A percentile compares a stretch with the other conserved stretches of the same genome.
phyloP scores from a whole-genome alignment of 2,329 filamentous ascomycete species.

The Periconia macrospinosa region DNA sequence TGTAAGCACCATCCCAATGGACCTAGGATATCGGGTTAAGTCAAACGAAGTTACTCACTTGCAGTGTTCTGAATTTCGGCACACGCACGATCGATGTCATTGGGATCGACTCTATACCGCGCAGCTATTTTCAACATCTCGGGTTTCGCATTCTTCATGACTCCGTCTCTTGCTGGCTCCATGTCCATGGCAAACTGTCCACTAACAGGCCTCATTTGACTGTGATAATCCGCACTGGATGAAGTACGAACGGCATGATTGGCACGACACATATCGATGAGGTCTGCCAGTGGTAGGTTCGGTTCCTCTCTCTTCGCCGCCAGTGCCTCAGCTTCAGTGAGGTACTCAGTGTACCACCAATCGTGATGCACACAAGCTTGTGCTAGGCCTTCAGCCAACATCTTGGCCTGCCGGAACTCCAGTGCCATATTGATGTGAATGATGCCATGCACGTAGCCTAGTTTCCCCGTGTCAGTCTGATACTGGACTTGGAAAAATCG shows the following conservation, averaged over 20 bases:
- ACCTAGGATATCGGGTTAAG: not conserved
- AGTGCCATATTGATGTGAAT: not conserved
- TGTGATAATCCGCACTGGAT: not conserved
- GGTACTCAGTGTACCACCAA: not conserved
- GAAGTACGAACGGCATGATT: not conserved
- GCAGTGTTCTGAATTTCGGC: too few species aligned
- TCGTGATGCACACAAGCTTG: not conserved
- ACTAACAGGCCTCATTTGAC: not conserved
- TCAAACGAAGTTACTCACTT: too few species aligned
- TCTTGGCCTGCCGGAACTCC: not conserved
- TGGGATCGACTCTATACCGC: constrained; percentile 1
- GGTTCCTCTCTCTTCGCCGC: not conserved
- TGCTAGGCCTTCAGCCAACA: not conserved
- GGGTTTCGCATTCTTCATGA: not conserved
- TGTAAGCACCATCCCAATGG: too few species aligned
- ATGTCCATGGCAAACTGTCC: not conserved
- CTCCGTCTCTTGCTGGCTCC: not conserved
- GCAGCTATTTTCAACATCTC: constrained; percentile 1
- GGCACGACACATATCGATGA: not conserved
- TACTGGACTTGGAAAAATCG: not conserved
- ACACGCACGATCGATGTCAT: not conserved
- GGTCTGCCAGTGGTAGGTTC: not conserved
- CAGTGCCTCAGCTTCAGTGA: not conserved
- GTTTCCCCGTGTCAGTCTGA: not conserved
- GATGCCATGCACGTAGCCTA: not conserved